Evolutionary conservation across 202 grass and related monocot genomes (phyloP), one percentile per base, ranked within the genome.

Genomic region (Schoenoplectus tabernaemontani): DNA sequence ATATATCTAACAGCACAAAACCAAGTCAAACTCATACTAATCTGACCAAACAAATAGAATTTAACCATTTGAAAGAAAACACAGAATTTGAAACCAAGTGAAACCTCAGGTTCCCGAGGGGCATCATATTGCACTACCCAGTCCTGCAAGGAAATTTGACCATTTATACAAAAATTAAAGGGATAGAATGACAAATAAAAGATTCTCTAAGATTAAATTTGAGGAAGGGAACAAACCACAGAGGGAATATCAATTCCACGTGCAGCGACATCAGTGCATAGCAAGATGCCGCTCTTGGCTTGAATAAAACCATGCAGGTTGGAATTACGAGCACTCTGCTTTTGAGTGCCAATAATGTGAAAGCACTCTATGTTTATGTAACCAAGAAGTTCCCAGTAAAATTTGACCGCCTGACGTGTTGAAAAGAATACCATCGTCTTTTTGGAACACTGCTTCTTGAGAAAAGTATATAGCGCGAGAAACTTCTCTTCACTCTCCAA

Each of bases 91-190:
- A 65, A 24, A 38, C 5, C 5, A 65, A 38, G 32, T 28, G 15
- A 24, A 70, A 77, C 73, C 73, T 77, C 53, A 57, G 73, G 73
- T 57, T 58, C 50, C 13, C n/a, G 17, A 56, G 73, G 47, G 33
- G 73, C 30, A 54, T 77, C 73, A 58, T 77, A 77, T 20, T 77
- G 73, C 53, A 77, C 48, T 24, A 77, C 53, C 73, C 73, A 77
- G 73, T 77, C 73, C 73, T 77, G 33, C 48, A 77, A 56, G n/a
- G 2, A 57, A 22, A 13, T 26, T 38, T 69, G 38, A 69, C 15
- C 39, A 46, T 12, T 43, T 44, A 69, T 22, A 58, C 7, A 57
- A 77, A 9, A 57, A 56, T 2, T 76, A n/a, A 56, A 76, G 24
- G 13, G 15, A 51, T 34, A 32, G 9, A 76, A n/a, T n/a, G n/a